Conservation (phyloP, 495 filamentous ascomycete genomes). For the Pyronema domesticum region DNA sequence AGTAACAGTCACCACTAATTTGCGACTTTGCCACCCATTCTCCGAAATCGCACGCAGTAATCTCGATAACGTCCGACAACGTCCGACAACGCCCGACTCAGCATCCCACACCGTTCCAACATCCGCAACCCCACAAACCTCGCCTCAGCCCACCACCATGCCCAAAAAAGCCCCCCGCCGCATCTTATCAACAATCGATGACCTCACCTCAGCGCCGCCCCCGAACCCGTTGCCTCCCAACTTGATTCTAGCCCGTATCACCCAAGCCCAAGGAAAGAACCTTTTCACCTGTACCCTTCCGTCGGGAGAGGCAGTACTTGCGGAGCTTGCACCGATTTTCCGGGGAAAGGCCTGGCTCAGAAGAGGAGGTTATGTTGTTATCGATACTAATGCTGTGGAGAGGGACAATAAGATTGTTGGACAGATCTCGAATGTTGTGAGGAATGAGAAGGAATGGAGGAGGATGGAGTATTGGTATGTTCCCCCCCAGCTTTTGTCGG, state of each 20-base stretch:
- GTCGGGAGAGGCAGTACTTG: conserved; percentile 37
- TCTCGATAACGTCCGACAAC: no score
- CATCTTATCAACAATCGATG: conserved; percentile 11
- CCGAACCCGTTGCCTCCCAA: conserved; percentile 43
- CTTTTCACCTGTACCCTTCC: conserved; percentile 55
- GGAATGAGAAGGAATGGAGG: conserved; percentile 81
- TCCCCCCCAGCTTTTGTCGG: background rate
- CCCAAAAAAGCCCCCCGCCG: conserved; percentile 8
- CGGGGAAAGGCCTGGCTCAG: conserved; percentile 83
- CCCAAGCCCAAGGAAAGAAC: conserved; percentile 73
- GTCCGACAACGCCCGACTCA: background rate
- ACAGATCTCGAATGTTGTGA: conserved; percentile 82
- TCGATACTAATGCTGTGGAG: conserved; percentile 49
- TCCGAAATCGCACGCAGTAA: no score
- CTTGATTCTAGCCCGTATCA: conserved; percentile 54
- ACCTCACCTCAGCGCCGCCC: conserved; percentile 43
- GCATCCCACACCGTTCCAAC: background rate
- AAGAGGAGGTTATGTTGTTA: conserved; percentile 66
- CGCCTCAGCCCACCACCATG: background rate
- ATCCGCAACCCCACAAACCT: background rate
- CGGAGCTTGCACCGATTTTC: conserved; percentile 65
- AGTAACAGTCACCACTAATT: no score
- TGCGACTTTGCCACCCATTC: no score
- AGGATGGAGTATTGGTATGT: conserved; percentile 76
- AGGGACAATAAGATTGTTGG: conserved; percentile 64